Conservation (phyloP, 2,329 filamentous ascomycete species). For the Alternaria incomplexa region DNA sequence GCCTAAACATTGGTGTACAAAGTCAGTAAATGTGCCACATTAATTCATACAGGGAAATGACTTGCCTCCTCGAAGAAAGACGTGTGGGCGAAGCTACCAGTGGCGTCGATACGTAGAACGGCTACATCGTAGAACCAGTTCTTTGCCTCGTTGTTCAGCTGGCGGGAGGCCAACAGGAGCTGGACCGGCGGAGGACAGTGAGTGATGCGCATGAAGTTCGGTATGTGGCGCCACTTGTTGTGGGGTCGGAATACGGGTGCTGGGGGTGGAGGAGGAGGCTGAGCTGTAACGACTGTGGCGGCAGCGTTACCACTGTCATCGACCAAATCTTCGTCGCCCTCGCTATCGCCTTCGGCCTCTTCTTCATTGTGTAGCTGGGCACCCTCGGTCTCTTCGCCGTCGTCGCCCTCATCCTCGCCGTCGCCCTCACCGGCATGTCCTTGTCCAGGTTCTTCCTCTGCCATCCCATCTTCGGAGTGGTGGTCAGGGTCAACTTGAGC, state of each 20-base stretch:
- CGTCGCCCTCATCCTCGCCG: neutral
- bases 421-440: neutral
- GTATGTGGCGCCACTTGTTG: constrained; percentile 43
- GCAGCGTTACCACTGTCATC: constrained; percentile 9
- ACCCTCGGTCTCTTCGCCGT: neutral
- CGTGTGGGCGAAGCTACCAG: constrained; percentile 41
- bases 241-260: constrained; percentile 19
- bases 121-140: constrained; percentile 45
- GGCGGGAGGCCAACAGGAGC: constrained; percentile 37
- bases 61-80: constrained; percentile 39
- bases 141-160: constrained; percentile 37
- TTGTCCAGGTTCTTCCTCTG: neutral
- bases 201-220: constrained; percentile 41
- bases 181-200: constrained; percentile 38
- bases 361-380: neutral
- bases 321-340: constrained; percentile 5
- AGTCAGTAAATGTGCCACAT: neutral
- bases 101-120: constrained; percentile 38
- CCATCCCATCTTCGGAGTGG: neutral
- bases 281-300: neutral
- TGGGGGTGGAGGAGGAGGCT: constrained; percentile 7
- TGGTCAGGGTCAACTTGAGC: neutral
- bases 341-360: neutral
- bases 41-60: neutral
- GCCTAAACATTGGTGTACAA: neutral